Evolutionary conservation across 2,329 filamentous ascomycete species (phyloP).

Genomic region (Fusarium sp.): DNA sequence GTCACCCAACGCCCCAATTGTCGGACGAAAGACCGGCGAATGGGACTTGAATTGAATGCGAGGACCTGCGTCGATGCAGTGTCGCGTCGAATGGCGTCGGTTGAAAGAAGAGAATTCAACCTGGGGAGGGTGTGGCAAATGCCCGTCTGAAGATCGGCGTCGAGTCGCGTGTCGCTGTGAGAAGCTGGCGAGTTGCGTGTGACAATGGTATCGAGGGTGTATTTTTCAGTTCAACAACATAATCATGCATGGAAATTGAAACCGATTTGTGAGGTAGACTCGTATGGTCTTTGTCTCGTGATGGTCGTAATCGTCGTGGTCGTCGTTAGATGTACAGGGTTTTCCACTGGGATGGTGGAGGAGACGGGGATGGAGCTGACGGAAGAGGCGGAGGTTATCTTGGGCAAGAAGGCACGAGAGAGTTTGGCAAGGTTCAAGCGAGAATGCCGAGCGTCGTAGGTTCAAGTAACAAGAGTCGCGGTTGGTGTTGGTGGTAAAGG

Average conservation of each 20-base stretch:
- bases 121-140: constrained; percentile 34
- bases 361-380: neutral
- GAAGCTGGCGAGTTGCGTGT: constrained; percentile 21
- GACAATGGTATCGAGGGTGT: constrained; percentile 25
- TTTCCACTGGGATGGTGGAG: constrained; percentile 10
- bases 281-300: constrained; percentile 39
- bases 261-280: constrained; percentile 22
- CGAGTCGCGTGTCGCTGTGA: constrained; percentile 24
- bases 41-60: constrained; percentile 5
- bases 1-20: constrained; percentile 51
- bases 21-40: constrained; percentile 23
- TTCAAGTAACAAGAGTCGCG: constrained; percentile 28
- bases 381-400: neutral
- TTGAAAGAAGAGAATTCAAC: constrained; percentile 6
- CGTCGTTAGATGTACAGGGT: constrained; percentile 38
- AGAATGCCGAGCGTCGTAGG: constrained; percentile 13
- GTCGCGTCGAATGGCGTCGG: constrained; percentile 10
- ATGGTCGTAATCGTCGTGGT: constrained; percentile 41
- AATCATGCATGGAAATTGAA: constrained; percentile 11
- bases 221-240: constrained; percentile 15
- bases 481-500: constrained; percentile 22
- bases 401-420: constrained; percentile 5
- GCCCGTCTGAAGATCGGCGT: constrained; percentile 30
- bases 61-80: constrained; percentile 23
- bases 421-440: constrained; percentile 20